A percentile compares a stretch with the other conserved stretches of the same genome.
These are phyloP conservation scores for Fusarium agapanthi DNA, from an alignment of 2,329 filamentous ascomycete genomes.

Conservation along the genomic window DNA sequence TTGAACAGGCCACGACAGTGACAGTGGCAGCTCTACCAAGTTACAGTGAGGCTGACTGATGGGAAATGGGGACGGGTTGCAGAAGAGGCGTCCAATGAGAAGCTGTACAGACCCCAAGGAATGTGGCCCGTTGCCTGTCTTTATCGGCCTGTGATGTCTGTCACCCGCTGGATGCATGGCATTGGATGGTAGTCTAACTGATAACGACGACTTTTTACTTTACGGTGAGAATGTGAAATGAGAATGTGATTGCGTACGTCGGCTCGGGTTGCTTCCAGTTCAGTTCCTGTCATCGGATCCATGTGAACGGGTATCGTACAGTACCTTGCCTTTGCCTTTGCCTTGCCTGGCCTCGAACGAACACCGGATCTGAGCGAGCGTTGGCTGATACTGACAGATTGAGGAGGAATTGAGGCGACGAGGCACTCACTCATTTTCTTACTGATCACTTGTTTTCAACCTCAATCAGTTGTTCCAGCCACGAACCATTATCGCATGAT, in stretches of 20 bases:
- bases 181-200: slow-evolving; percentile 3
- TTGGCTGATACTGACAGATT: neutral
- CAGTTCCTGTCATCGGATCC: slow-evolving; percentile 14
- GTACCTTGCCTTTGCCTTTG: slow-evolving; percentile 2
- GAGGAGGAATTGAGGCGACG: neutral
- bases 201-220: slow-evolving; percentile 3
- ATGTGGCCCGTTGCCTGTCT: slow-evolving; percentile 30
- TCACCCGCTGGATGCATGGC: slow-evolving; percentile 34
- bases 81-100: slow-evolving; percentile 38
- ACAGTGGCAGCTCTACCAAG: neutral
- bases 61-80: slow-evolving; percentile 31
- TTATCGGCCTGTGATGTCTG: slow-evolving; percentile 30
- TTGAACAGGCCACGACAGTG: slow-evolving; percentile 31
- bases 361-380: neutral
- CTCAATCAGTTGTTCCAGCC: neutral
- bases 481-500: slow-evolving; percentile 19
- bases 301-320: slow-evolving; percentile 19
- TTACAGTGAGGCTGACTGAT: slow-evolving; percentile 41
- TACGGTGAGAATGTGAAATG: slow-evolving; percentile 15
- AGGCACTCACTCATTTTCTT: neutral
- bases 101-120: slow-evolving; percentile 6
- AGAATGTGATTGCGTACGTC: neutral
- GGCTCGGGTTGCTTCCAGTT: neutral
- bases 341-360: neutral
- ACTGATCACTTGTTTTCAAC: slow-evolving; percentile 5